A percentile compares a stretch with the other conserved stretches of the same genome.
phyloP scores from a whole-genome alignment of 805 yeast genomes.

The Candida nanaspora region DNA sequence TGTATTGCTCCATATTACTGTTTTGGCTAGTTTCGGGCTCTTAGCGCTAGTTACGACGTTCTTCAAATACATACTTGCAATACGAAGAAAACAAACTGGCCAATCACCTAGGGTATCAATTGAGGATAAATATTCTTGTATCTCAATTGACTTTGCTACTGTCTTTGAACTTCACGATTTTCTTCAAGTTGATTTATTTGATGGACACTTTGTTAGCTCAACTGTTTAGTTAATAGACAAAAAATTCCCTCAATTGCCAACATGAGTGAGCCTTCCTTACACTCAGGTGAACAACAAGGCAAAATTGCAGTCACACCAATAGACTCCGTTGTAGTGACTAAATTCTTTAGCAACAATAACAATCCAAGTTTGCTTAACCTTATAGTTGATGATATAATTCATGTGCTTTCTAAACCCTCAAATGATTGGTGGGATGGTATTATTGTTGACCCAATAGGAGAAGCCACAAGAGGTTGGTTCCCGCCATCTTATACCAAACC shows the following conservation, averaged over 20 bases:
- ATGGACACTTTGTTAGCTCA: too few species aligned
- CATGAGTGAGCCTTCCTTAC: neutral
- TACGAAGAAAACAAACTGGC: too few species aligned
- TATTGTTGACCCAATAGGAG: conserved; percentile 30
- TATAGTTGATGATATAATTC: conserved; percentile 59
- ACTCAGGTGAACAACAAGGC: neutral
- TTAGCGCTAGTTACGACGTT: too few species aligned
- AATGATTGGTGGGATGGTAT: conserved; percentile 91
- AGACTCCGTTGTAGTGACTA: conserved; percentile 53
- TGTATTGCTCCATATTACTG: too few species aligned
- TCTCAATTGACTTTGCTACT: too few species aligned
- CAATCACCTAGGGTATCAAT: too few species aligned
- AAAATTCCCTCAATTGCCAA: neutral
- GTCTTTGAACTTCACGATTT: too few species aligned
- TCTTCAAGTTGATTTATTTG: too few species aligned
- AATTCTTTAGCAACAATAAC: conserved; percentile 47
- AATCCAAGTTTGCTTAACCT: conserved; percentile 43
- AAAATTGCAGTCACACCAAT: conserved; percentile 26
- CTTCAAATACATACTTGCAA: too few species aligned
- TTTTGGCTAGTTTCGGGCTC: too few species aligned
- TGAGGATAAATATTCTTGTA: too few species aligned
- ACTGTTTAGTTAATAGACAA: too few species aligned
- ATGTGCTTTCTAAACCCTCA: conserved; percentile 57
- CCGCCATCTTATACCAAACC: conserved; percentile 57
- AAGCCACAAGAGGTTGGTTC: conserved; percentile 73